These are phyloP conservation scores for Fusarium annulatum DNA, from an alignment of 2,329 filamentous ascomycete genomes.

Conservation along the genomic window DNA sequence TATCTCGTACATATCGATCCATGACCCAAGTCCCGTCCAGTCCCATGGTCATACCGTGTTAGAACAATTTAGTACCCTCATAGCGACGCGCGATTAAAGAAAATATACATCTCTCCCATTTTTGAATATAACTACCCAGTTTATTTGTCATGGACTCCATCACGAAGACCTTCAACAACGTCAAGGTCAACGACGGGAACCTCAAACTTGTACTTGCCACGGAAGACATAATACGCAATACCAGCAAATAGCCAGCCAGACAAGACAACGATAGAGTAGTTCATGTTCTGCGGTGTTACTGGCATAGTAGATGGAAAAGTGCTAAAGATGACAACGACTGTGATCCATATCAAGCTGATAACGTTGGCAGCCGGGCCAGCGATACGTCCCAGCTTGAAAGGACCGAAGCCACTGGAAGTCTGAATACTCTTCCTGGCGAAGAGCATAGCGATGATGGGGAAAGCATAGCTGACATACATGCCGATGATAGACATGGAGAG, in stretches of 20 bases:
- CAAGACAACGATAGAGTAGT: slow-evolving; percentile 58
- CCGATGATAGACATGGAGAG: slow-evolving; percentile 56
- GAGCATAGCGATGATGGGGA: slow-evolving; percentile 53
- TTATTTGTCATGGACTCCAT: neutral
- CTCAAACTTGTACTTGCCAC: slow-evolving; percentile 43
- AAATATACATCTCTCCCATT: neutral
- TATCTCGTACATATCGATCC: neutral
- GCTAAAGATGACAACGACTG: slow-evolving; percentile 58
- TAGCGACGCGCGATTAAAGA: rapidly evolving
- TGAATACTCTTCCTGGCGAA: slow-evolving; percentile 48
- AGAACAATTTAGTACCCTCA: neutral
- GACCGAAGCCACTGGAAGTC: slow-evolving; percentile 29
- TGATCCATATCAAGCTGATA: slow-evolving; percentile 56
- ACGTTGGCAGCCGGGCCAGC: slow-evolving; percentile 53
- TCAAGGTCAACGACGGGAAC: slow-evolving; percentile 18
- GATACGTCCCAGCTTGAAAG: slow-evolving; percentile 47
- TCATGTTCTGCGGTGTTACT: slow-evolving; percentile 57
- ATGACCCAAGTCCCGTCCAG: neutral
- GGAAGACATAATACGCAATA: slow-evolving; percentile 46
- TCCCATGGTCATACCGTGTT: neutral
- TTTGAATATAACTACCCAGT: neutral
- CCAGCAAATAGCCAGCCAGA: slow-evolving; percentile 53
- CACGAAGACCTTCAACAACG: neutral
- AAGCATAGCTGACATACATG: slow-evolving; percentile 57
- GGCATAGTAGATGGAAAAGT: slow-evolving; percentile 57